These are phyloP conservation scores for Naematelia encephala DNA, from an alignment of 768 basidiomycete species.

Conservation along the genomic window DNA sequence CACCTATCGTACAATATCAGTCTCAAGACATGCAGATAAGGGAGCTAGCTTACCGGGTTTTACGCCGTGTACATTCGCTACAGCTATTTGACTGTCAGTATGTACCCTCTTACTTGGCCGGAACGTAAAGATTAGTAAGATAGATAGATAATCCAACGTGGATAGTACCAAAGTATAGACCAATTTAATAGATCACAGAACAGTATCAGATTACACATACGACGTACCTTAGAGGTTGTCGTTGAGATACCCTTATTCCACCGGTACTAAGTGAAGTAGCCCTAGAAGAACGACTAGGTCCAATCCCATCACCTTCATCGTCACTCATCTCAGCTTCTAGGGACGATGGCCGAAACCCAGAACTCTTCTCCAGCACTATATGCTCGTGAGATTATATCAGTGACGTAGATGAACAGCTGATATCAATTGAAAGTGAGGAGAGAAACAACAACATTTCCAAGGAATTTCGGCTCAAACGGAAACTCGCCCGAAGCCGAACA, in stretches of 20 bases:
- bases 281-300: neutral
- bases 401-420: no score
- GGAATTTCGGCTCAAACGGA: neutral
- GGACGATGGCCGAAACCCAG: no score
- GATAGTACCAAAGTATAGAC: no score
- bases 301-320: neutral
- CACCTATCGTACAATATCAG: neutral
- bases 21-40: neutral
- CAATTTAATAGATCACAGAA: no score
- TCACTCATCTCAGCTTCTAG: neutral
- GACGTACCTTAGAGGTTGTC: constrained; percentile 1
- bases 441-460: neutral
- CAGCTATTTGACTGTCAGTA: neutral
- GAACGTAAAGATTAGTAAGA: neutral
- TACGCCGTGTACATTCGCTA: constrained; percentile 1
- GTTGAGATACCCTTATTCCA: neutral
- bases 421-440: no score
- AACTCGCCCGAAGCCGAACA: constrained; percentile 5
- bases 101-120: no score
- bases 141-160: no score
- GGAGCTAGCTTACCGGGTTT: neutral
- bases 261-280: neutral
- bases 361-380: no score
- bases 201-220: no score
- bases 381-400: no score